Conservation (phyloP, 257 asterid species). For the Fraxinus excelsior region DNA sequence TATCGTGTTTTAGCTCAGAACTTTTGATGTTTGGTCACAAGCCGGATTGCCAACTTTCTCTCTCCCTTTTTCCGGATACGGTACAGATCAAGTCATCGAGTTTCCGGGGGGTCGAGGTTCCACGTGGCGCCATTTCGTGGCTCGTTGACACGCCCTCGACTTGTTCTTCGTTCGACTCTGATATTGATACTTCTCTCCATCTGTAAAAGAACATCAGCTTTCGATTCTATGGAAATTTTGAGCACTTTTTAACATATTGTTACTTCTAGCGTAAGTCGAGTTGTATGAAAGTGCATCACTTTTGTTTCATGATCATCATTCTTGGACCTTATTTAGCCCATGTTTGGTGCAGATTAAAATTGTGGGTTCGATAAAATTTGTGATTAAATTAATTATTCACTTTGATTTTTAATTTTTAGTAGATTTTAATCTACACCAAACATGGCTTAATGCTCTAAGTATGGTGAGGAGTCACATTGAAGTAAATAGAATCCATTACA, state of each 20-base stretch:
- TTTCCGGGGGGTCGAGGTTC: conserved; percentile 3
- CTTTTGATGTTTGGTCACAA: conserved; percentile 18
- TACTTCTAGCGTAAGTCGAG: neutral
- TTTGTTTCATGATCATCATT: neutral
- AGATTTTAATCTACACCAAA: too few relatives aligned
- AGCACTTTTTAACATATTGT: neutral
- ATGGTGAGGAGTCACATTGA: too few relatives aligned
- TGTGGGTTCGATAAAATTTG: too few relatives aligned
- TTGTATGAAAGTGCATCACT: too few relatives aligned
- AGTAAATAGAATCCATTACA: too few relatives aligned
- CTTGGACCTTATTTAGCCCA: too few relatives aligned
- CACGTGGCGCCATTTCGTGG: conserved; percentile 17
- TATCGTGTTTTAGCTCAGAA: conserved; percentile 16
- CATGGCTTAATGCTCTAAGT: too few relatives aligned
- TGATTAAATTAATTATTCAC: too few relatives aligned
- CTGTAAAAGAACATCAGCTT: conserved; percentile 29
- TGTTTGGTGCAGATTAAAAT: too few relatives aligned
- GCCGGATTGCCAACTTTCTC: conserved; percentile 43
- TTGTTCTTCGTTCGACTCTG: conserved; percentile 28
- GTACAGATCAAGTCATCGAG: conserved; percentile 14
- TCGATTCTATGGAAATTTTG: neutral
- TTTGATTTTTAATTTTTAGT: too few relatives aligned
- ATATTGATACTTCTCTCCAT: conserved; percentile 66
- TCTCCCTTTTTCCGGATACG: conserved; percentile 47
- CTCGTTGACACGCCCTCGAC: conserved; percentile 25